A percentile compares a stretch with the other conserved stretches of the same genome.
phyloP scores from a whole-genome alignment of 352 stramenopile species.

The Lagenidium sp. region DNA sequence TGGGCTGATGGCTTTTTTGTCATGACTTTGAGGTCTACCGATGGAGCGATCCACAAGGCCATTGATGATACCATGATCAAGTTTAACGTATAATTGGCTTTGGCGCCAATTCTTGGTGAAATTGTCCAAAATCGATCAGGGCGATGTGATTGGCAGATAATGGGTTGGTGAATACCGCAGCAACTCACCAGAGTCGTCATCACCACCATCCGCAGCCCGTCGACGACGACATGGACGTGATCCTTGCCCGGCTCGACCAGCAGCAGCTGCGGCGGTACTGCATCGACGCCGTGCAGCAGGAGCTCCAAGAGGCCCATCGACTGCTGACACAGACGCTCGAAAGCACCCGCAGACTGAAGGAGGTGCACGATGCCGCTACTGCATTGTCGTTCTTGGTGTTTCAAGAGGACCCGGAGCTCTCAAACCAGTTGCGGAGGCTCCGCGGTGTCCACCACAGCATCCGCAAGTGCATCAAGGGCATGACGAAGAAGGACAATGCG shows the following conservation, averaged over 20 bases:
- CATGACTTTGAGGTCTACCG: no score
- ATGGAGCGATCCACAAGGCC: no score
- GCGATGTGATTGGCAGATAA: no score
- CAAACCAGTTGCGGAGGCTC: conserved; percentile 6
- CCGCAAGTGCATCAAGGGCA: neutral
- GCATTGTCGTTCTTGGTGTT: conserved; percentile 6
- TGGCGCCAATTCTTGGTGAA: no score
- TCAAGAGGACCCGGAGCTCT: conserved; percentile 4
- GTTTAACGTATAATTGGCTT: no score
- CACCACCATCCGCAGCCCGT: no score
- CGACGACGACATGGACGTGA: conserved; percentile 16
- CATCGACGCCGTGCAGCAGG: conserved; percentile 10
- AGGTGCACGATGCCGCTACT: conserved; percentile 11
- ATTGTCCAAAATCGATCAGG: no score
- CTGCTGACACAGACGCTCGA: conserved; percentile 7
- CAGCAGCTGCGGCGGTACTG: conserved; percentile 13
- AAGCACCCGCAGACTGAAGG: conserved; percentile 7
- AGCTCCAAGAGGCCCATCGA: conserved; percentile 8
- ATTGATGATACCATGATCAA: no score
- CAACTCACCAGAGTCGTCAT: no score
- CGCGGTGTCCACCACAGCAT: neutral
- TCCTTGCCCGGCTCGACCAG: conserved; percentile 11
- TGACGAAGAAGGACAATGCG: neutral
- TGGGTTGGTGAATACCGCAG: no score
- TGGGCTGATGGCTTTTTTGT: no score